Conservation (phyloP, 192 early-diverging fungal species). For the Linnemannia zychae region DNA sequence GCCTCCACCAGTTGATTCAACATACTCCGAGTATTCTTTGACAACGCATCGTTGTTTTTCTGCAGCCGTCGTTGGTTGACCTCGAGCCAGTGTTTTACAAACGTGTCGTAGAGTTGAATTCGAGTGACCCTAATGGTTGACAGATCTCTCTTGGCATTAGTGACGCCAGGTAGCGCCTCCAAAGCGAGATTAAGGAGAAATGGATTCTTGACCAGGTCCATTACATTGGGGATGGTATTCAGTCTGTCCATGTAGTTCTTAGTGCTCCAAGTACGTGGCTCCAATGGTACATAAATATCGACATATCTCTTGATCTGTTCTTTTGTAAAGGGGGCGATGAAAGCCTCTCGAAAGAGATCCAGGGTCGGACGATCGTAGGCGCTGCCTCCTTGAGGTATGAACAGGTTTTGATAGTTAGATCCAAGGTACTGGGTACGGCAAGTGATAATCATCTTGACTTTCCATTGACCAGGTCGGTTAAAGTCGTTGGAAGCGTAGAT, state of each 20-base stretch:
- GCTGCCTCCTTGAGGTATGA: neutral
- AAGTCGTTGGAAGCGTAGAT: neutral
- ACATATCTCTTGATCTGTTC: neutral
- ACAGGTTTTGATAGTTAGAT: neutral
- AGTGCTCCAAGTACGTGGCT: neutral
- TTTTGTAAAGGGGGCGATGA: neutral
- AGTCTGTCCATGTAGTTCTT: neutral
- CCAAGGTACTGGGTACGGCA: neutral
- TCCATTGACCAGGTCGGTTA: neutral
- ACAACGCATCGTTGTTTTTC: neutral
- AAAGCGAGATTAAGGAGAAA: neutral
- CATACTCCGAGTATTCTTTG: neutral
- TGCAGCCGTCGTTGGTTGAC: neutral
- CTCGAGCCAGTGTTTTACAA: neutral
- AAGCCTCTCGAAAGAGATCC: neutral
- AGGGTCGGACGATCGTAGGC: neutral
- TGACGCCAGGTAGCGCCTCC: neutral
- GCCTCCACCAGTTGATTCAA: neutral
- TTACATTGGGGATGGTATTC: neutral
- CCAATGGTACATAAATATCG: neutral
- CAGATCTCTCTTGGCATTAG: neutral
- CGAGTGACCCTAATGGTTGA: neutral
- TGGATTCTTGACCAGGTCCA: conserved; percentile 1
- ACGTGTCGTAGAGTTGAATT: neutral
- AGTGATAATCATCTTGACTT: neutral